Evolutionary conservation across 495 filamentous ascomycete species (phyloP).

Genomic region (Elasticomyces elasticus): DNA sequence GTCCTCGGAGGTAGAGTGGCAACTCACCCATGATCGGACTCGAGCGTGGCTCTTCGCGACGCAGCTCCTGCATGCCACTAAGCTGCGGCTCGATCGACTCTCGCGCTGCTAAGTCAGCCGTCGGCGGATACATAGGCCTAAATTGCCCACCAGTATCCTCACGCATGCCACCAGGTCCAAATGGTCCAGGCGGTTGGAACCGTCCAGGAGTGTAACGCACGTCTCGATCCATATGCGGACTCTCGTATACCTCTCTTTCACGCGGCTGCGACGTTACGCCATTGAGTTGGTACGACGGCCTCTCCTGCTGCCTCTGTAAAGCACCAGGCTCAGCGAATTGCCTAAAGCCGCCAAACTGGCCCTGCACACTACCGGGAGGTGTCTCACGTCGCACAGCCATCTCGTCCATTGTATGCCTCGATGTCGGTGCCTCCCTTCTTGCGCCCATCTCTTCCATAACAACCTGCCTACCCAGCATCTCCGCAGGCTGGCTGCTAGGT

Average conservation of each 20-base stretch:
- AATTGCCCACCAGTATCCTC: constrained; percentile 16
- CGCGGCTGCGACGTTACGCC: constrained; percentile 14
- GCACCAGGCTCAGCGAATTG: constrained; percentile 17
- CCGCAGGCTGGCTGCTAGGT: constrained; percentile 21
- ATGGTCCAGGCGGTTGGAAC: constrained; percentile 1
- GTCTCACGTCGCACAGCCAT: constrained; percentile 2
- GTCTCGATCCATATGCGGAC: constrained; percentile 15
- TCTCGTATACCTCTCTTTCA: constrained; percentile 6
- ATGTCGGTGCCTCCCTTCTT: constrained; percentile 2
- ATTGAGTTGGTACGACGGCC: no score
- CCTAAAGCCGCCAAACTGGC: constrained; percentile 11
- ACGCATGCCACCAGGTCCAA: constrained; percentile 16
- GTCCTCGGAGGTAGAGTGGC: neutral
- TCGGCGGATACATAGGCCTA: constrained; percentile 8
- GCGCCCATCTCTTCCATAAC: no score
- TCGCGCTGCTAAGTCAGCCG: constrained; percentile 2
- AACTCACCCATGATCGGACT: constrained; percentile 6
- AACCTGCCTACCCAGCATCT: constrained; percentile 8
- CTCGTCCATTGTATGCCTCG: no score
- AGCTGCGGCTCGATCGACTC: constrained; percentile 13
- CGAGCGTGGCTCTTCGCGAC: constrained; percentile 10
- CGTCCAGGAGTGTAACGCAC: neutral
- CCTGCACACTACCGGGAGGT: neutral
- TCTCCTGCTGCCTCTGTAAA: no score
- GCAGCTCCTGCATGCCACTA: constrained; percentile 8